Conservation (phyloP, 2,329 filamentous ascomycete genomes). For the Zymoseptoria brevis region DNA sequence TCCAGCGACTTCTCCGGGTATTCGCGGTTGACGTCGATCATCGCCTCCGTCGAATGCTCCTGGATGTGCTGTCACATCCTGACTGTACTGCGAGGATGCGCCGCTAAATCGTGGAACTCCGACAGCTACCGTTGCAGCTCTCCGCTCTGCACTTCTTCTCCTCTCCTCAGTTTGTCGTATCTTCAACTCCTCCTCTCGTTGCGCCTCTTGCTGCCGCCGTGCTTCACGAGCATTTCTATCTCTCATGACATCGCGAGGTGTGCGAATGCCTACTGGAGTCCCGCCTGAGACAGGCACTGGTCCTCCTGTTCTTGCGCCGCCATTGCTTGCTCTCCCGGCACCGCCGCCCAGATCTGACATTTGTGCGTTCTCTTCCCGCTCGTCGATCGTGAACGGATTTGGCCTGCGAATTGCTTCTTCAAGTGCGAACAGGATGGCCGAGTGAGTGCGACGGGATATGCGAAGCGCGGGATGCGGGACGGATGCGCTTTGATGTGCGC, state of each 20-base stretch:
- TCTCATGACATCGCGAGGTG: conserved; percentile 86
- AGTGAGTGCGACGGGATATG: conserved; percentile 76
- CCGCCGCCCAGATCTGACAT: conserved; percentile 78
- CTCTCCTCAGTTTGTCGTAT: conserved; percentile 43
- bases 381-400: conserved; percentile 72
- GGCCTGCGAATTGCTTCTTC: conserved; percentile 84
- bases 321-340: conserved; percentile 46
- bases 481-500: conserved; percentile 24
- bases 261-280: conserved; percentile 57
- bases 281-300: conserved; percentile 45
- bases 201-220: conserved; percentile 55
- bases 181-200: conserved; percentile 32
- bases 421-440: conserved; percentile 83
- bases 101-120: conserved; percentile 19
- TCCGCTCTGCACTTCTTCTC: conserved; percentile 50
- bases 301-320: conserved; percentile 45
- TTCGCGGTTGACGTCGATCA: conserved; percentile 16
- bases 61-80: conserved; percentile 18
- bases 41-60: conserved; percentile 17
- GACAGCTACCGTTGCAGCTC: conserved; percentile 37
- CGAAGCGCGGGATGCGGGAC: conserved; percentile 51
- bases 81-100: conserved; percentile 24
- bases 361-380: conserved; percentile 77
- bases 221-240: conserved; percentile 72
- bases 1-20: conserved; percentile 24